These are phyloP conservation scores for Cenchrus purpureus DNA, from an alignment of 176 grass and related monocot genomes.

Conservation along the genomic window DNA sequence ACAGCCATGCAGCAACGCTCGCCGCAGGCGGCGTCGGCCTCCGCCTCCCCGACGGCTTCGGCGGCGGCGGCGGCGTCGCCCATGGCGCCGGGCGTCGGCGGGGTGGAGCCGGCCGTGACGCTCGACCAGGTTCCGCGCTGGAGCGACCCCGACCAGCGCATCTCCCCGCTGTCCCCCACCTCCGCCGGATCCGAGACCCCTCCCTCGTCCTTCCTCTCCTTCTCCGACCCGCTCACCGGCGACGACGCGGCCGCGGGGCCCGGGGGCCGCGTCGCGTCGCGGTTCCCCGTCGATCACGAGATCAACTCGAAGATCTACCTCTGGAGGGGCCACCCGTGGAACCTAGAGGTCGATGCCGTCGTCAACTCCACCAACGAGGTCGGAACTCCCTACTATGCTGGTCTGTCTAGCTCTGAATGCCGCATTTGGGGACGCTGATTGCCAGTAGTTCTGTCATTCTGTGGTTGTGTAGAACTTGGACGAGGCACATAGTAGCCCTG, in stretches of 20 bases:
- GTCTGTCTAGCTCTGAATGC: not conserved
- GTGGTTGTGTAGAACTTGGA: constrained; percentile 76
- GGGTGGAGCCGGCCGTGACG: constrained; percentile 62
- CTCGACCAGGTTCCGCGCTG: constrained; percentile 74
- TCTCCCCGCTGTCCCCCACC: constrained; percentile 37
- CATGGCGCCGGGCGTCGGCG: constrained; percentile 50
- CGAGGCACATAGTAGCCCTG: constrained; percentile 88
- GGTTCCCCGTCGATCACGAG: constrained; percentile 79
- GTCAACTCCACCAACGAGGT: constrained; percentile 99
- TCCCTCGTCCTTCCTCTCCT: constrained; percentile 45
- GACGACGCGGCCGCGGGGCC: constrained; percentile 46
- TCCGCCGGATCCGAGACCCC: constrained; percentile 49
- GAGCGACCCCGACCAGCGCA: constrained; percentile 75
- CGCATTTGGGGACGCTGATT: constrained; percentile 21
- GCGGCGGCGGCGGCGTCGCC: not conserved
- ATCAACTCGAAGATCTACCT: constrained; percentile 94
- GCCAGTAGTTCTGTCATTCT: not conserved
- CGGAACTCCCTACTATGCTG: not conserved
- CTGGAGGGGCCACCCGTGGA: constrained; percentile 90
- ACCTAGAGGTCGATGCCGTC: constrained; percentile 94
- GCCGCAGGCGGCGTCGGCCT: constrained; percentile 29
- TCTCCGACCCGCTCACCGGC: constrained; percentile 56
- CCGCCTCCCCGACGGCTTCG: constrained; percentile 17
- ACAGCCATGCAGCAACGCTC: constrained; percentile 43
- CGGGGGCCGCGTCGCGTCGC: constrained; percentile 45